Conservation (phyloP, 805 yeast species). For the Yamadazyma paraphyllophila region DNA sequence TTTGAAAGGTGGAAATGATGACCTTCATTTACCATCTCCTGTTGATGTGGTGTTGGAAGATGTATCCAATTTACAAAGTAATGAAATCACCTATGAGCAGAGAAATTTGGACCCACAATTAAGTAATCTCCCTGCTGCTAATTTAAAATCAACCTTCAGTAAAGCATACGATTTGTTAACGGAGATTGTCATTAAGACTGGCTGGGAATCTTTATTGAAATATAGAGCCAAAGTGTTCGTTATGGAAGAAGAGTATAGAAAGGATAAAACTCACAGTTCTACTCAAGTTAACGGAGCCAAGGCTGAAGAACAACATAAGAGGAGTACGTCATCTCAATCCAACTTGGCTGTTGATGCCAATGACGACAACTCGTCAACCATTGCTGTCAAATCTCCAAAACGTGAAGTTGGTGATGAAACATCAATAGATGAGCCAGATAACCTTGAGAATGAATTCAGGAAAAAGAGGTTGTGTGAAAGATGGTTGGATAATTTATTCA, state of each 20-base stretch:
- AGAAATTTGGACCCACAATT: constrained; percentile 60
- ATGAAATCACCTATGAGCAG: constrained; percentile 65
- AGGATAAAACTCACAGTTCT: constrained; percentile 25
- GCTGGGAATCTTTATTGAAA: constrained; percentile 45
- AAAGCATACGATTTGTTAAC: constrained; percentile 45
- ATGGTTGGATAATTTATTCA: constrained; percentile 70
- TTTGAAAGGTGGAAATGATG: constrained; percentile 45
- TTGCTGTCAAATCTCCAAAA: constrained; percentile 37
- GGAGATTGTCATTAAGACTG: constrained; percentile 43
- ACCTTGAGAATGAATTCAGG: constrained; percentile 46
- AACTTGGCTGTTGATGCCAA: constrained; percentile 2
- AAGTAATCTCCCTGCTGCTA: constrained; percentile 64
- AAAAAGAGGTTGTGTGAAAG: constrained; percentile 68
- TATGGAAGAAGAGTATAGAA: constrained; percentile 48
- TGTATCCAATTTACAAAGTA: constrained; percentile 65
- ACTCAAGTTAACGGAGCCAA: constrained; percentile 14
- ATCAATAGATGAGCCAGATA: constrained; percentile 12
- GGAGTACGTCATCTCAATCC: constrained; percentile 9
- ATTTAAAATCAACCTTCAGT: constrained; percentile 51
- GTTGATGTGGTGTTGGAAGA: constrained; percentile 68
- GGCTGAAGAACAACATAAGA: constrained; percentile 4
- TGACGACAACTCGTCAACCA: constrained; percentile 30
- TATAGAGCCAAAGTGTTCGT: constrained; percentile 48
- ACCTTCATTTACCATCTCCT: constrained; percentile 74
- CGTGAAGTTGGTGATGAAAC: constrained; percentile 13